A percentile compares a stretch with the other conserved stretches of the same genome.
These are phyloP conservation scores for Pythium biforme DNA, from an alignment of 352 stramenopile genomes.

Conservation along the genomic window DNA sequence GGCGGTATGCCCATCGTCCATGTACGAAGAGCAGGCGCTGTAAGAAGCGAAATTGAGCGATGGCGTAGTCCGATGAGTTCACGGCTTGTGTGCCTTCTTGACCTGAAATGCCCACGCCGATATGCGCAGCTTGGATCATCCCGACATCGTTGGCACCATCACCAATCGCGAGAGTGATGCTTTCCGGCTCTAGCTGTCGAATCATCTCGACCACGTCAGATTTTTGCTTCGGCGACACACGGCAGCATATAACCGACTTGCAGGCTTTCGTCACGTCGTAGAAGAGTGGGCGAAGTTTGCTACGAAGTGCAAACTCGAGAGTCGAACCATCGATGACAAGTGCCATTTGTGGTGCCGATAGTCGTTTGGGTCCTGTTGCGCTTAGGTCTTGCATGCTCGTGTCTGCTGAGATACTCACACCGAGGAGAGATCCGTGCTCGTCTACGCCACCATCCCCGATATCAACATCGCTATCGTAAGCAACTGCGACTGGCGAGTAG, in stretches of 20 bases:
- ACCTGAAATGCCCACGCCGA: conserved; percentile 92
- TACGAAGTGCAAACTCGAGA: conserved; percentile 67
- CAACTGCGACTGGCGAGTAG: neutral
- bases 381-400: neutral
- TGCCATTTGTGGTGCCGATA: conserved; percentile 33
- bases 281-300: conserved; percentile 51
- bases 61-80: conserved; percentile 92
- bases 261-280: conserved; percentile 72
- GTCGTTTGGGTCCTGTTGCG: neutral
- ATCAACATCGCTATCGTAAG: conserved; percentile 33
- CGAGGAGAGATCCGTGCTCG: conserved; percentile 18
- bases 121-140: conserved; percentile 93
- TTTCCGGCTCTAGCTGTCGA: conserved; percentile 60
- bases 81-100: conserved; percentile 92
- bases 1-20: conserved; percentile 91
- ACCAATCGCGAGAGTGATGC: conserved; percentile 91
- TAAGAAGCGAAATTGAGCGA: conserved; percentile 94
- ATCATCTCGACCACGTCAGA: conserved; percentile 80
- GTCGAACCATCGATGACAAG: conserved; percentile 94
- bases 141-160: conserved; percentile 96
- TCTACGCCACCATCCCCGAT: conserved; percentile 14
- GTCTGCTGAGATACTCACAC: neutral
- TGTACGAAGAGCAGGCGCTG: conserved; percentile 91
- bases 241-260: conserved; percentile 84
- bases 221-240: conserved; percentile 89